Evolutionary conservation across 257 asterid species (phyloP).

Genomic region (Cordia subcordata): DNA sequence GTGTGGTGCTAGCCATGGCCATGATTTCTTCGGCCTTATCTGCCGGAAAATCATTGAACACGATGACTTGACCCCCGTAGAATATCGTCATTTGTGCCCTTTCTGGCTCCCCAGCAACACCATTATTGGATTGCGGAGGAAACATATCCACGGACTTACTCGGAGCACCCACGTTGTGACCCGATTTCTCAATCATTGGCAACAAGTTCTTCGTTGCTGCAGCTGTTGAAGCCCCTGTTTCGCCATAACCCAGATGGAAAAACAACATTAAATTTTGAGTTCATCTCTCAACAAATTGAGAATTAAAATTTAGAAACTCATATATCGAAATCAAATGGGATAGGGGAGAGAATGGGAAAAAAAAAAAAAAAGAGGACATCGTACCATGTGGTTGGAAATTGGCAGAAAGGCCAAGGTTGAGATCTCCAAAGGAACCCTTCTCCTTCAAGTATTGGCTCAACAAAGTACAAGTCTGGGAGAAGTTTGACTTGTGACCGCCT

Average conservation of each 20-base stretch:
- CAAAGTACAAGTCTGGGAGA: slow-evolving; percentile 64
- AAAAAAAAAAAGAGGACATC: neutral
- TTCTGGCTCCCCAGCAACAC: too few relatives aligned
- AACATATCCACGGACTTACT: slow-evolving; percentile 14
- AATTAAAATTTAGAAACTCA: slow-evolving; percentile 12
- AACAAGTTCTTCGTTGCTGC: slow-evolving; percentile 42
- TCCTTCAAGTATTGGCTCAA: slow-evolving; percentile 74
- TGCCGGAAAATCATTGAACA: slow-evolving; percentile 25
- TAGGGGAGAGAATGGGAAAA: slow-evolving; percentile 3
- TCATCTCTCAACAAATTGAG: too few relatives aligned
- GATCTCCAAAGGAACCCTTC: slow-evolving; percentile 66
- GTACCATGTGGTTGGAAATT: slow-evolving; percentile 39
- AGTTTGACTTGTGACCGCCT: slow-evolving; percentile 50
- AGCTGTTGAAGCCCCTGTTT: slow-evolving; percentile 34
- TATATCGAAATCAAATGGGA: neutral
- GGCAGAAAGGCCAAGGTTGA: slow-evolving; percentile 47
- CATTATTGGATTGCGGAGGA: too few relatives aligned
- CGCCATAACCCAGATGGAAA: neutral
- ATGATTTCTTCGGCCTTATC: slow-evolving; percentile 25
- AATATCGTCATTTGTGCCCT: slow-evolving; percentile 27
- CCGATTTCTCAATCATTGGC: slow-evolving; percentile 32
- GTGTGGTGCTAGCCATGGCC: slow-evolving; percentile 9
- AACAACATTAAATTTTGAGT: neutral
- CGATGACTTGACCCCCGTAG: slow-evolving; percentile 24
- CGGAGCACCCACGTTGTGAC: slow-evolving; percentile 8